Evolutionary conservation across 1,284 basidiomycete species (phyloP).

Genomic region (Neonothopanus nambi): DNA sequence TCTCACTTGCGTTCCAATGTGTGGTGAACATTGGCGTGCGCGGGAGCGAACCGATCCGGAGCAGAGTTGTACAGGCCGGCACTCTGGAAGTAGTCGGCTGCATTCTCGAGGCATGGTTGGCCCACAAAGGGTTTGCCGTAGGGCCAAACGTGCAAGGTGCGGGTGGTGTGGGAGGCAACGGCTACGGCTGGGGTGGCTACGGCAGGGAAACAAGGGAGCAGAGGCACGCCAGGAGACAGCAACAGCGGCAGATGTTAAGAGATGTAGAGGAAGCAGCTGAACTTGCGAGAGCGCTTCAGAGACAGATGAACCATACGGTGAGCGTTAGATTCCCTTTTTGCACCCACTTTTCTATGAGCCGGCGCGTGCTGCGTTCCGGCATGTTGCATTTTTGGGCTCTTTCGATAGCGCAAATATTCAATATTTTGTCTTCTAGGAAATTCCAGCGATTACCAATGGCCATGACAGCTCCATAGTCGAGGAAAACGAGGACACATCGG

Average conservation of each 20-base stretch:
- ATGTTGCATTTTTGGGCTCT: not conserved
- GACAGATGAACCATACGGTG: slow-evolving; percentile 39
- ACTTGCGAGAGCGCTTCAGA: slow-evolving; percentile 55
- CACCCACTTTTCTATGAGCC: not conserved
- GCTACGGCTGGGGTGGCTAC: slow-evolving; percentile 32
- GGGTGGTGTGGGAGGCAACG: not conserved
- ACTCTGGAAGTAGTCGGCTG: slow-evolving; percentile 94
- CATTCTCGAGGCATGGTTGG: slow-evolving; percentile 92
- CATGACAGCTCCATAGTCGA: too few relatives aligned
- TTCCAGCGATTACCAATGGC: not conserved
- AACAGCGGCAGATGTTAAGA: slow-evolving; percentile 53
- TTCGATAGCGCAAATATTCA: too few relatives aligned
- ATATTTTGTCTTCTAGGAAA: not conserved
- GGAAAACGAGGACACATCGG: slow-evolving; percentile 51
- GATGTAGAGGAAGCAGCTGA: slow-evolving; percentile 56
- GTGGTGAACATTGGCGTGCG: slow-evolving; percentile 97
- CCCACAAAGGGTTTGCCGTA: slow-evolving; percentile 78
- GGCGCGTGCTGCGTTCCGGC: not conserved
- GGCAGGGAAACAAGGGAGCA: slow-evolving; percentile 75
- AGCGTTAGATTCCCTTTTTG: not conserved
- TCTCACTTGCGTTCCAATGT: slow-evolving; percentile 94
- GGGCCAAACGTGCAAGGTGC: slow-evolving; percentile 47
- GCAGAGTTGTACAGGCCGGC: slow-evolving; percentile 94
- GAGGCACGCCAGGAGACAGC: slow-evolving; percentile 57
- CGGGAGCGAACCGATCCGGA: slow-evolving; percentile 91